Base-by-base conservation (phyloP, 345 rosid genomes). In the Barbarea vulgaris region DNA sequence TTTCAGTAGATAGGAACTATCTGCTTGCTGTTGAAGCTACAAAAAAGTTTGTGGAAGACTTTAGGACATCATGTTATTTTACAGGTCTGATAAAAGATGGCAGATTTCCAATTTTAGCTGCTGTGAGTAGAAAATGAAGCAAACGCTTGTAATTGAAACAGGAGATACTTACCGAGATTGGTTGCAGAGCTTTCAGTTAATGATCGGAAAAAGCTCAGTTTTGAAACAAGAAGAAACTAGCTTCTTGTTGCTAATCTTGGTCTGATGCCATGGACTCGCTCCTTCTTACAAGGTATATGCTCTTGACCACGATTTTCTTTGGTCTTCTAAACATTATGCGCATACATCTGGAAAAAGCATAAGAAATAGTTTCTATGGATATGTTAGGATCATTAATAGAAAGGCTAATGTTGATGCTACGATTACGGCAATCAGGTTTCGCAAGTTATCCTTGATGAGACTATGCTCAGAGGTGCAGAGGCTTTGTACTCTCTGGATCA, bases 11-110 rank as follows among this genome's bases (percentile, higher is more conserved):
- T 71, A 91, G 85, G 81, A 83, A 79, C 73, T 80, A 72, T 70
- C 15, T 51, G 54, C 53, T 81, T 34, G 59, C 85, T 39, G 80
- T 76, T 77, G 87, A 83, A 77, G 89, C 87, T 24, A 52, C 86
- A 39, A 28, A 50, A 67, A 82, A 81, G 75, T 86, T 93, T 79
- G 79, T 69, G 9, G 83, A 82, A 80, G 90, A 89, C 70, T 72
- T 60, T 4, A 74, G 74, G 69, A 93, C 89, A 31, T 86, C 89
- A 48, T 72, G 81, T 37, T 70, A 76, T 77, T 46, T 89, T 37
- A 81, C 75, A 74, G 64, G 74, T 58, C 87, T 91, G 47, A 79
- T 88, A 31, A 76, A 65, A 52, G 80, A 79, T 1, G 83, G 93
- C 21, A 78, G 73, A 21, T 64, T 86, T 42, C 88, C 89, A 8